Evolutionary conservation across 306 rosid species (phyloP).

Genomic region (Fagus sylvatica): DNA sequence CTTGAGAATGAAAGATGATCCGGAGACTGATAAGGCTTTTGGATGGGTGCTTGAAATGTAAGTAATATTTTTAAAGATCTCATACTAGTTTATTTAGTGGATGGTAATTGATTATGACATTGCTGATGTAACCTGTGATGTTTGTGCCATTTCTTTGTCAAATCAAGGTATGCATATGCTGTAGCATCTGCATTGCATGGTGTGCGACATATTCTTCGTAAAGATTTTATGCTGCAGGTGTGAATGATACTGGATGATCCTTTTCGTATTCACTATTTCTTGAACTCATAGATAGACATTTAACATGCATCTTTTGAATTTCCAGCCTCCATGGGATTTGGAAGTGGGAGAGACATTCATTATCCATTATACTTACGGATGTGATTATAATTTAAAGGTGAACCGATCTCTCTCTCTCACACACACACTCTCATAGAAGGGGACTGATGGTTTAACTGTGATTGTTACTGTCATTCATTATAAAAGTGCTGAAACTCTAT

Average conservation of each 20-base stretch:
- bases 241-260: constrained; percentile 23
- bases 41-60: constrained; percentile 99
- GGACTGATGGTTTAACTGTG: constrained; percentile 5
- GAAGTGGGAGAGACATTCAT: constrained; percentile 54
- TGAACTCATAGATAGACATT: constrained; percentile 8
- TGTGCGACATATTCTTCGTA: constrained; percentile 65
- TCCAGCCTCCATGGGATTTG: constrained; percentile 96
- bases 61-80: constrained; percentile 36
- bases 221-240: constrained; percentile 94
- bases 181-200: constrained; percentile 95
- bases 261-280: constrained; percentile 5
- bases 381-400: constrained; percentile 80
- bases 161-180: constrained; percentile 85
- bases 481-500: not conserved
- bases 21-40: constrained; percentile 78
- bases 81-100: not conserved
- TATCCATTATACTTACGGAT: constrained; percentile 86
- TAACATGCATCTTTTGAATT: constrained; percentile 21
- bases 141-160: constrained; percentile 28
- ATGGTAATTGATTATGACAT: constrained; percentile 20
- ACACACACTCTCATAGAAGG: not conserved
- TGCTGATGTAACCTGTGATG: constrained; percentile 27
- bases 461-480: not conserved
- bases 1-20: constrained; percentile 84
- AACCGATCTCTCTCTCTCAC: constrained; percentile 22